Evolutionary conservation across 306 rosid species (phyloP).

Genomic region (Quercus agrifolia): DNA sequence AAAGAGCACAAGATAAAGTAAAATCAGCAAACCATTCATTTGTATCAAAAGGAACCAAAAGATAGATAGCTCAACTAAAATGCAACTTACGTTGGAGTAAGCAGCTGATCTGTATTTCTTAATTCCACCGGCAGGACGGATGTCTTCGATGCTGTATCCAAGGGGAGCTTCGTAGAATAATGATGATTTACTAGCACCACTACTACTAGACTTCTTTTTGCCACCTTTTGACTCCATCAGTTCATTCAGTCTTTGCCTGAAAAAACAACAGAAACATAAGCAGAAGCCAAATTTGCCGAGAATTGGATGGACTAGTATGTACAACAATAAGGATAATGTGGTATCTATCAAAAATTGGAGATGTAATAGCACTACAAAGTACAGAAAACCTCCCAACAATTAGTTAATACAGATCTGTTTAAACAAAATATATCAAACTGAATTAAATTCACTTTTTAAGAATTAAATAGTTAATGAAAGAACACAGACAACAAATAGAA

Average conservation of each 20-base stretch:
- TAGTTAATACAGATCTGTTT: no score
- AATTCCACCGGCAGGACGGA: constrained; percentile 96
- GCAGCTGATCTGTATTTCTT: constrained; percentile 97
- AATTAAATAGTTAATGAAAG: no score
- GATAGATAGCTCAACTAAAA: not conserved
- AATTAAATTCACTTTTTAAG: no score
- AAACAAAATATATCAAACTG: no score
- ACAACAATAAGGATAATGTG: not conserved
- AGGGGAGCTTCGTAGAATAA: constrained; percentile 91
- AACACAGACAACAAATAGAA: no score
- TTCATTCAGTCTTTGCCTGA: constrained; percentile 61
- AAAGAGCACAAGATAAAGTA: not conserved
- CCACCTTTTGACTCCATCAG: constrained; percentile 97
- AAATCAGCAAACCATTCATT: not conserved
- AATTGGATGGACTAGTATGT: not conserved
- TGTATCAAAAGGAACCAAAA: not conserved
- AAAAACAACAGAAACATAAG: not conserved
- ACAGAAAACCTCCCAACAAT: no score
- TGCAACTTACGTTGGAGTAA: constrained; percentile 81
- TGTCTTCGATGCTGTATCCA: constrained; percentile 93
- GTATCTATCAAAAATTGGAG: no score
- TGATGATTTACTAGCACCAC: constrained; percentile 77
- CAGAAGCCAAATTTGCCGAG: not conserved
- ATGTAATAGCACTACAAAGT: no score
- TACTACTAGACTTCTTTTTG: constrained; percentile 68